These are phyloP conservation scores for Plenodomus biglobosus DNA, from an alignment of 2,329 filamentous ascomycete genomes.

Conservation along the genomic window DNA sequence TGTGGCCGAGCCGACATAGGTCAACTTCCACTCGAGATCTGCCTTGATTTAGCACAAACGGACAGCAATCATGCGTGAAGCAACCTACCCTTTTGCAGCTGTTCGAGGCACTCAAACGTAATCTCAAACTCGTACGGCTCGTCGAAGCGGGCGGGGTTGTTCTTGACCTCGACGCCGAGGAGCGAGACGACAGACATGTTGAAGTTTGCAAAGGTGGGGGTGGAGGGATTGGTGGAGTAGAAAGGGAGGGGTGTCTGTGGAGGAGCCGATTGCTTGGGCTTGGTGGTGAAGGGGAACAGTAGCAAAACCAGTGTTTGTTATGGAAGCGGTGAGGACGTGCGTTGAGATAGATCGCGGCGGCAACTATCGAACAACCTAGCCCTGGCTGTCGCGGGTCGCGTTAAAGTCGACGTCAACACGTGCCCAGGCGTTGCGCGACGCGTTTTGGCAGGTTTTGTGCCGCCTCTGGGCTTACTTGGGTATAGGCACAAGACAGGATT, in stretches of 20 bases:
- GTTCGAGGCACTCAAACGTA: slow-evolving; percentile 96
- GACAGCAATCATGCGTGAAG: not conserved
- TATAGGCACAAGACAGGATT: no score
- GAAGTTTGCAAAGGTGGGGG: slow-evolving; percentile 15
- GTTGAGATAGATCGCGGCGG: slow-evolving; percentile 22
- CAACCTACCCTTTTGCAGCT: slow-evolving; percentile 80
- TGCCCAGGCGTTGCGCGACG: slow-evolving; percentile 22
- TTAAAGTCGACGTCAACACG: slow-evolving; percentile 6
- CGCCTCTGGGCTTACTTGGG: not conserved
- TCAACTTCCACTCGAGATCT: slow-evolving; percentile 99
- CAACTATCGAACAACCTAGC: slow-evolving; percentile 16
- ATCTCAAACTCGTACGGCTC: slow-evolving; percentile 97
- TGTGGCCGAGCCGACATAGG: slow-evolving; percentile 96
- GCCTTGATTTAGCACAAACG: slow-evolving; percentile 19
- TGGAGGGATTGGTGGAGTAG: not conserved
- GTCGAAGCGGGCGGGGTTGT: slow-evolving; percentile 94
- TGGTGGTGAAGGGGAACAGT: not conserved
- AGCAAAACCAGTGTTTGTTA: slow-evolving; percentile 22
- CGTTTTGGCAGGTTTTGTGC: slow-evolving; percentile 3
- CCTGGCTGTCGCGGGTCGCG: slow-evolving; percentile 2
- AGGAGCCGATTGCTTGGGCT: not conserved
- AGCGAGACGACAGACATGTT: slow-evolving; percentile 95
- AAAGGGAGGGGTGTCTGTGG: not conserved
- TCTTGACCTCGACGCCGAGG: slow-evolving; percentile 90
- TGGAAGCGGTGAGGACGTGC: slow-evolving; percentile 26